Evolutionary conservation across 1,139 yeast genomes (phyloP).

Genomic region (Zygotorulaspora mrakii): DNA sequence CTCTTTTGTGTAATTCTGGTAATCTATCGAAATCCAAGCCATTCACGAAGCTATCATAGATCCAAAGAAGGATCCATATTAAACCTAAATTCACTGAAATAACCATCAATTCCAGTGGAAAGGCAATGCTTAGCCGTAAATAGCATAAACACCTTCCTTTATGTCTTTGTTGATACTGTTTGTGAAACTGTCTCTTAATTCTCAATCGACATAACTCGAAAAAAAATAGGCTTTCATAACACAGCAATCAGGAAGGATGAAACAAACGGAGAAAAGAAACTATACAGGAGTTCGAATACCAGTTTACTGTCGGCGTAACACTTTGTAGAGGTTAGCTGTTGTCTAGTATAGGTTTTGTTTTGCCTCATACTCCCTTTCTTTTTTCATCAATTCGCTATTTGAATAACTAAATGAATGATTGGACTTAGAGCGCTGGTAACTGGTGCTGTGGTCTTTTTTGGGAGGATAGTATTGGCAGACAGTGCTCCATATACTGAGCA

Average conservation of each 20-base stretch:
- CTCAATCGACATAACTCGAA: no score
- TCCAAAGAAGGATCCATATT: background rate
- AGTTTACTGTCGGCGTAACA: no score
- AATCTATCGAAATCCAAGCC: conserved; percentile 1
- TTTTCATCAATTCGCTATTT: no score
- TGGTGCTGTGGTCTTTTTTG: background rate
- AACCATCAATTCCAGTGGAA: conserved; percentile 1
- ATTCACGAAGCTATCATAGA: background rate
- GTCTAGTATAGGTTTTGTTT: no score
- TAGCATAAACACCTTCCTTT: background rate
- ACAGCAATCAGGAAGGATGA: no score
- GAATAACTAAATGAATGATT: conserved; percentile 1
- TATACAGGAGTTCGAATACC: no score
- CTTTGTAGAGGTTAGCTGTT: no score
- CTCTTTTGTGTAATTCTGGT: conserved; percentile 6
- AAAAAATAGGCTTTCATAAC: no score
- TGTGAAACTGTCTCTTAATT: no score
- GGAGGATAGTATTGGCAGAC: background rate
- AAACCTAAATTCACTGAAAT: background rate
- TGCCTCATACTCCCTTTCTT: no score
- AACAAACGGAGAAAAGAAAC: no score
- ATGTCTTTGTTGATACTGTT: no score
- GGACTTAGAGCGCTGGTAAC: background rate
- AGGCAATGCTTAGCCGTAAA: background rate
- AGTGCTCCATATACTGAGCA: background rate